Base-by-base conservation (phyloP, 164 flowering plant genomes). In the Cinnamomum chago region DNA sequence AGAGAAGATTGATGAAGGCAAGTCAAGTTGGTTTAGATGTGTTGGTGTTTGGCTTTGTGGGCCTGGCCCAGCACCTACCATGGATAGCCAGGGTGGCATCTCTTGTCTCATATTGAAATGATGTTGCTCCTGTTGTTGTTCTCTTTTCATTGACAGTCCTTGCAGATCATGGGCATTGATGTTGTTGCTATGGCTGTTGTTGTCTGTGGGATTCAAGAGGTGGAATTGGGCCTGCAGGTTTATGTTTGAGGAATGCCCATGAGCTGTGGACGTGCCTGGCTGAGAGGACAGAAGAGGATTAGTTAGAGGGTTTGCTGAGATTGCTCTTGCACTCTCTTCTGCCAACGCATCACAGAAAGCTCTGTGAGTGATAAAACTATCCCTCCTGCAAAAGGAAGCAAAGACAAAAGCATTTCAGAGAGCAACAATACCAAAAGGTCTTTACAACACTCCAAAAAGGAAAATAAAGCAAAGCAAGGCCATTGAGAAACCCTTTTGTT, bases 261-360 rank as follows among this genome's bases (percentile, higher is more conserved):
- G 69, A 15, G 76, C 20, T 58, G 84, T 60, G 23, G 71, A 28
- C 40, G 71, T 67, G 47, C 69, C 24, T 24, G 73, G 76, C 52
- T 84, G 88, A 65, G 81, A 69, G 27, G 79, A 64, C 66, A 80
- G 52, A 47, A 78, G 76, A 35, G 81, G 81, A 73, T 65, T 28
- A 28, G 47, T 52, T 15, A 51, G 28, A 60, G 62, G 58, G 62
- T 64, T 47, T 27, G 22, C 67, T 62, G 86, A 79, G 40, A 81
- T 83, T 60, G 88, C 74, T 76, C 86, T 88, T 75, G 90, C 93
- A 79, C 90, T 89, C 75, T 92, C 98, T 79, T 92, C 98, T 65
- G 97, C 98, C 82, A 94, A 85, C 35, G 94, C 97, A 81, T 94
- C 97, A 74, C 98, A 94, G 77, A 94, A 92, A 14, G 98, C 97